Evolutionary conservation across 306 rosid species (phyloP).

Genomic region (Medicago ruthenica): DNA sequence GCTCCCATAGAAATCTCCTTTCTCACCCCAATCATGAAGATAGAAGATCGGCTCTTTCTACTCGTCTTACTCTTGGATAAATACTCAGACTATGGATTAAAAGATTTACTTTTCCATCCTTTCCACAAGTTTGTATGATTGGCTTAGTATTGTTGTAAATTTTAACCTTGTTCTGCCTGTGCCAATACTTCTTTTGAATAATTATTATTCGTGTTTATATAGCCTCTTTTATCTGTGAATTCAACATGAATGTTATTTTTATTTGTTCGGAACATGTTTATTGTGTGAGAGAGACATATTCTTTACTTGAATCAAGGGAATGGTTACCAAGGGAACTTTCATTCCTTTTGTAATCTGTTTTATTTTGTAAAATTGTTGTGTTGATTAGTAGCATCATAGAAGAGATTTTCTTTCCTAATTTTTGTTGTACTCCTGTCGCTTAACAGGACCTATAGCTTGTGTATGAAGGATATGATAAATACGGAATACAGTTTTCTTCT

Average conservation of each 20-base stretch:
- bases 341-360: neutral
- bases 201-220: neutral
- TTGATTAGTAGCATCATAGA: neutral
- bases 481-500: neutral
- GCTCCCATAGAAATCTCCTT: neutral
- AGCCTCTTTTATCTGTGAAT: too few relatives aligned
- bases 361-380: neutral
- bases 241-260: too few relatives aligned
- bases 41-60: conserved; percentile 1
- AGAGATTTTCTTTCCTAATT: neutral
- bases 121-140: too few relatives aligned
- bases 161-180: neutral
- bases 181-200: conserved; percentile 28
- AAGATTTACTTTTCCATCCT: conserved; percentile 8
- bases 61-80: conserved; percentile 9
- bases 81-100: neutral
- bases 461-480: neutral
- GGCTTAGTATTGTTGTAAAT: too few relatives aligned
- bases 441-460: neutral
- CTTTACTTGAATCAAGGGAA: neutral
- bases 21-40: neutral
- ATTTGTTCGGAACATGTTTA: neutral
- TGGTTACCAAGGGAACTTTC: neutral
- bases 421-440: neutral
- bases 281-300: neutral